Conservation (phyloP, 2,329 filamentous ascomycete genomes). For the Colletotrichum sp. region DNA sequence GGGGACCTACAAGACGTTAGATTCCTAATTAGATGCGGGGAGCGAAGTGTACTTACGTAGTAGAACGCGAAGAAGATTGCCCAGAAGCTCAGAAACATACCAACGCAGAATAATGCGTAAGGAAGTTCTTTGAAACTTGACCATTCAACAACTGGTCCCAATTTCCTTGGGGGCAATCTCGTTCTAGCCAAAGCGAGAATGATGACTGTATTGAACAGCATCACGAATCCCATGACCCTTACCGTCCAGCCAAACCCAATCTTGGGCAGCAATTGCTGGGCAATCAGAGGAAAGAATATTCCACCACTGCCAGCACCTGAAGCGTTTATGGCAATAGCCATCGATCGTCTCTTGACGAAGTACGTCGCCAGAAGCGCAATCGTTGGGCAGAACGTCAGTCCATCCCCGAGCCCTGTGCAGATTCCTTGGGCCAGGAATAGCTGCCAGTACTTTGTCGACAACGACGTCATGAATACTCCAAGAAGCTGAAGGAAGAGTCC, state of each 20-base stretch:
- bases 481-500: neutral
- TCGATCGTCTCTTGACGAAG: constrained; percentile 58
- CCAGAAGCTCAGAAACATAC: constrained; percentile 35
- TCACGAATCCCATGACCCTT: constrained; percentile 10
- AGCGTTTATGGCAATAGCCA: constrained; percentile 65
- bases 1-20: neutral
- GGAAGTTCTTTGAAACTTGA: constrained; percentile 27
- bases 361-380: constrained; percentile 63
- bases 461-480: constrained; percentile 50
- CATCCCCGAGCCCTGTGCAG: constrained; percentile 59
- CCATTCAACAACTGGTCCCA: neutral
- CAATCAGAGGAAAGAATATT: constrained; percentile 60
- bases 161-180: neutral
- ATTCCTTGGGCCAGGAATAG: constrained; percentile 34
- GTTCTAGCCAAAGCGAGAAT: neutral
- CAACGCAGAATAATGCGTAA: neutral
- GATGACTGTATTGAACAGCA: neutral
- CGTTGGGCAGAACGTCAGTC: constrained; percentile 58
- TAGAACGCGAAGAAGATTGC: constrained; percentile 53
- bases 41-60: constrained; percentile 46
- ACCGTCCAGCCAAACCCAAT: constrained; percentile 13
- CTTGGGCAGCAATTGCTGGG: neutral
- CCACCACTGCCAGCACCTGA: constrained; percentile 67
- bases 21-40: neutral
- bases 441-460: constrained; percentile 49